phyloP scores from a whole-genome alignment of 768 basidiomycete genomes.

The Filobasidium floriforme region DNA sequence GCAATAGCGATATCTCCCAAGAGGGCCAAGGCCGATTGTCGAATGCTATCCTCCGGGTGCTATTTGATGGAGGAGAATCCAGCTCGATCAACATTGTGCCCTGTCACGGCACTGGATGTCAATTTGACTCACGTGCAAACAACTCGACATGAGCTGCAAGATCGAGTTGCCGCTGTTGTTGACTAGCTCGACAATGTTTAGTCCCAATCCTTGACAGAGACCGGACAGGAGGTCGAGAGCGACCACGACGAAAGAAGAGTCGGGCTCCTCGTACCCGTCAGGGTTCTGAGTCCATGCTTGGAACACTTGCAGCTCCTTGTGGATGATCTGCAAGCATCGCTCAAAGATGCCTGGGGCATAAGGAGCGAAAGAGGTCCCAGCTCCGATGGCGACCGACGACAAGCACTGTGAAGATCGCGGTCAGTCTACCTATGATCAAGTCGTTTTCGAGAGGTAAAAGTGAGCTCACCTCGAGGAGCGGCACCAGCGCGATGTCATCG shows the following conservation, averaged over 20 bases:
- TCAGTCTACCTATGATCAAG: constrained; percentile 1
- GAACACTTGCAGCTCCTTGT: constrained; percentile 71
- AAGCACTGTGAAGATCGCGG: constrained; percentile 59
- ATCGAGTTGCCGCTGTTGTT: constrained; percentile 64
- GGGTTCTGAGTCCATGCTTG: constrained; percentile 81
- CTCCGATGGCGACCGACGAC: constrained; percentile 93
- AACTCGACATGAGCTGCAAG: constrained; percentile 71
- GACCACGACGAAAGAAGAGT: constrained; percentile 94
- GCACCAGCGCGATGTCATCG: constrained; percentile 85
- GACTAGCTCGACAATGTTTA: constrained; percentile 67
- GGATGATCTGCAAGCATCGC: constrained; percentile 78
- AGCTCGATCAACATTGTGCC: neutral
- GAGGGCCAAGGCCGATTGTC: constrained; percentile 95
- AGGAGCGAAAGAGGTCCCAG: constrained; percentile 76
- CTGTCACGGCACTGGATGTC: neutral
- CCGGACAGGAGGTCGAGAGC: constrained; percentile 95
- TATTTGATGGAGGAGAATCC: constrained; percentile 24
- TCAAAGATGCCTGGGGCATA: constrained; percentile 89
- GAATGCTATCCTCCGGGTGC: constrained; percentile 89
- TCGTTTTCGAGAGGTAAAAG: neutral
- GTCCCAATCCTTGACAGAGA: constrained; percentile 84
- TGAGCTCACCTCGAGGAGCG: constrained; percentile 74
- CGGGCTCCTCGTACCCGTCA: constrained; percentile 78
- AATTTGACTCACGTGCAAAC: constrained; percentile 57
- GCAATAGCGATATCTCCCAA: constrained; percentile 97